Percentiles rank a stretch among this genome's conserved stretches.
Evolutionary conservation across 352 stramenopile species (phyloP).

Genomic region (Peronosclerospora sorghi): DNA sequence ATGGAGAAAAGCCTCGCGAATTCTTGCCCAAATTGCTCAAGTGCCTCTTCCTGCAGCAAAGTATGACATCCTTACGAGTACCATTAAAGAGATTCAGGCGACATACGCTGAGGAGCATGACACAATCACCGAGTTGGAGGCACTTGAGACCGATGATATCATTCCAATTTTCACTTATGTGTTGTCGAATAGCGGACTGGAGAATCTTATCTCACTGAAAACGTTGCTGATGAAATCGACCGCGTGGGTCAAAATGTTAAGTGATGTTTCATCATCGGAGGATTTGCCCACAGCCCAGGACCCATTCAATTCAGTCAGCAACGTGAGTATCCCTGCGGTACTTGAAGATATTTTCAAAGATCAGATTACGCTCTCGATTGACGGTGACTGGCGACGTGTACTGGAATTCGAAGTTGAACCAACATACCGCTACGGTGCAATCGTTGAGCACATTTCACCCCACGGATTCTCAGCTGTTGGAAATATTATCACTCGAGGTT

Average conservation of each 20-base stretch:
- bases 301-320: constrained; percentile 76
- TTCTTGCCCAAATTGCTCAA: constrained; percentile 50
- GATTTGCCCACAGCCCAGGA: too few species aligned
- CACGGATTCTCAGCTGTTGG: constrained; percentile 66
- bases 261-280: too few species aligned
- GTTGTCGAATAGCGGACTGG: constrained; percentile 75
- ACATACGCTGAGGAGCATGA: constrained; percentile 71
- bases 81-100: constrained; percentile 64
- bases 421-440: constrained; percentile 75
- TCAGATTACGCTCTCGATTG: constrained; percentile 82
- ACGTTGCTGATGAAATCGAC: constrained; percentile 66
- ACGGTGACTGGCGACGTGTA: constrained; percentile 70
- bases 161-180: constrained; percentile 86
- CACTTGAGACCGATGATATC: constrained; percentile 74
- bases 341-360: constrained; percentile 87
- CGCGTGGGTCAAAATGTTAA: too few species aligned
- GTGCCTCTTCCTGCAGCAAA: constrained; percentile 54
- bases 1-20: constrained; percentile 62
- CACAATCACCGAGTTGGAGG: constrained; percentile 32
- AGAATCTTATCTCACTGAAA: constrained; percentile 77
- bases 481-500: constrained; percentile 57
- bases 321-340: constrained; percentile 77
- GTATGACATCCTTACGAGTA: constrained; percentile 66
- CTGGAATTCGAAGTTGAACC: constrained; percentile 75
- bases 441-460: constrained; percentile 66